These are phyloP conservation scores for Thielaviopsis populi DNA, from an alignment of 2,329 filamentous ascomycete species.

Conservation along the genomic window DNA sequence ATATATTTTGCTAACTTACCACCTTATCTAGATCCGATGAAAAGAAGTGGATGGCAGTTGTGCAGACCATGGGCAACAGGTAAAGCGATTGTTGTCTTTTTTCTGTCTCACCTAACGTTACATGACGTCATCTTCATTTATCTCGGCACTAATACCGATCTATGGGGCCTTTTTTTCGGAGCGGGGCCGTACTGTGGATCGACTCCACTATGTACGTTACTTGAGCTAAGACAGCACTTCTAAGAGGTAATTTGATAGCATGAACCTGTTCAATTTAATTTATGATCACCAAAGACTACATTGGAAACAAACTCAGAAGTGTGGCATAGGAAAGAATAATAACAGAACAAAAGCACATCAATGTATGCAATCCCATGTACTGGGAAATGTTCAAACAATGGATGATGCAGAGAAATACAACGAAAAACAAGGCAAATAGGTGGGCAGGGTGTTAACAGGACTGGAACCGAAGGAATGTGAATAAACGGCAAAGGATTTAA, in stretches of 20 bases:
- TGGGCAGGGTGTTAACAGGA: conserved; percentile 22
- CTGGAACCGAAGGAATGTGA: conserved; percentile 4
- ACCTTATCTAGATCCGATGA: conserved; percentile 19
- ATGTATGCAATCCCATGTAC: background rate
- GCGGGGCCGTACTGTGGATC: conserved; percentile 7
- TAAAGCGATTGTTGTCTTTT: background rate
- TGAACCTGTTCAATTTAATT: background rate
- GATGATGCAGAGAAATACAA: conserved; percentile 5
- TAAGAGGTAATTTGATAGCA: background rate
- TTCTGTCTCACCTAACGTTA: background rate
- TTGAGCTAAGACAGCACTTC: background rate
- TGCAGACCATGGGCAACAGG: conserved; percentile 20
- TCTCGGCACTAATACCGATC: background rate
- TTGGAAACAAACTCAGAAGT: background rate
- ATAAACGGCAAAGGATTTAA: background rate
- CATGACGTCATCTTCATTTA: background rate
- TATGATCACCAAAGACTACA: background rate
- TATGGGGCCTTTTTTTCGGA: background rate
- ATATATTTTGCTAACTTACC: conserved; percentile 18
- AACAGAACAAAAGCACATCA: background rate
- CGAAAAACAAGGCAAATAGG: conserved; percentile 12
- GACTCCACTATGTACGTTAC: conserved; percentile 8
- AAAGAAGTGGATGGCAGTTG: conserved; percentile 21
- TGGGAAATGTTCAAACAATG: background rate
- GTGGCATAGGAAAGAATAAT: background rate